Conservation (phyloP, 2,329 filamentous ascomycete species). For the Cyphellophora attinorum region DNA sequence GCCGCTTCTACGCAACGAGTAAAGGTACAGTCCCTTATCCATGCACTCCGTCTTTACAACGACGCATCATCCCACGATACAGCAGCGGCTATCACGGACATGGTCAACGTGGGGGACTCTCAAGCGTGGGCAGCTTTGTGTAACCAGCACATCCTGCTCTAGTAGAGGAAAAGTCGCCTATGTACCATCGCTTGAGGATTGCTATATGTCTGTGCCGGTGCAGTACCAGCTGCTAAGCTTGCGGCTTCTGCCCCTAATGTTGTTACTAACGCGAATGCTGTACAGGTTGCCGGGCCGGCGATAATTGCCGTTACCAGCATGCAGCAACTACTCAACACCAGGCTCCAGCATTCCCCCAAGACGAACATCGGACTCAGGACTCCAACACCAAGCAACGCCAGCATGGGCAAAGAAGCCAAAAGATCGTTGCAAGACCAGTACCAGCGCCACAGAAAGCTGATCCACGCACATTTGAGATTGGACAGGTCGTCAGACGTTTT, state of each 20-base stretch:
- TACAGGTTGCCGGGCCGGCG: conserved; percentile 43
- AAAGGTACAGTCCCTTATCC: conserved; percentile 11
- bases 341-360: conserved; percentile 1
- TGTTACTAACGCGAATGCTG: conserved; percentile 7
- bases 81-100: no score
- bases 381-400: conserved; percentile 12
- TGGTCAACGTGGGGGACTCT: no score
- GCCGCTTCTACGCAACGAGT: conserved; percentile 14
- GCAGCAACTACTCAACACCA: no score
- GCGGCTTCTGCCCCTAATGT: conserved; percentile 5
- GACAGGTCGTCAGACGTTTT: conserved; percentile 62
- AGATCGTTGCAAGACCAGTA: conserved; percentile 52
- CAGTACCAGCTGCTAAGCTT: no score
- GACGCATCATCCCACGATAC: no score
- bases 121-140: no score
- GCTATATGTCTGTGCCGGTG: no score
- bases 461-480: conserved; percentile 64
- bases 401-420: conserved; percentile 17
- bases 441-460: conserved; percentile 56
- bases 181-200: no score
- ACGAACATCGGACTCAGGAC: conserved; percentile 5
- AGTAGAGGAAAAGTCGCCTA: no score
- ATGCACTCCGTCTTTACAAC: conserved; percentile 8
- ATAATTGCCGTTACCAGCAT: conserved; percentile 42
- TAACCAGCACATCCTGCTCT: no score